These are phyloP conservation scores for Metrosideros polymorpha DNA, from an alignment of 441 rosid species.

Conservation along the genomic window DNA sequence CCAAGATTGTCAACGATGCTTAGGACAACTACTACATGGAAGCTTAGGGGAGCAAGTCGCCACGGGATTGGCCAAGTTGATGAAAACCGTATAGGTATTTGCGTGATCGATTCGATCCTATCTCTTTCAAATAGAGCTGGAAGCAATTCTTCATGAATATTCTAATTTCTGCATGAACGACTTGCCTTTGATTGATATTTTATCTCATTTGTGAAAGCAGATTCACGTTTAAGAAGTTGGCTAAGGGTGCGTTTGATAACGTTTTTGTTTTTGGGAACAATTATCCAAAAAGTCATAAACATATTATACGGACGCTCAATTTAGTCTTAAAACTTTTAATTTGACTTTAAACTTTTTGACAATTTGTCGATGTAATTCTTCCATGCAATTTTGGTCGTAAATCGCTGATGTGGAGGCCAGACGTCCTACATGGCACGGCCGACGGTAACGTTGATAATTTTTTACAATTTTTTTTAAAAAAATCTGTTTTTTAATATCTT, in stretches of 20 bases:
- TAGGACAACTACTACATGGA: neutral
- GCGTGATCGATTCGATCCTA: neutral
- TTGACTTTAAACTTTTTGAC: too few species aligned
- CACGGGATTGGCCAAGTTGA: neutral
- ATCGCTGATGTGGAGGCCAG: neutral
- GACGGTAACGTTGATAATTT: rapidly evolving
- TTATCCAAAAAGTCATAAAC: neutral
- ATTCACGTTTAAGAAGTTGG: rapidly evolving
- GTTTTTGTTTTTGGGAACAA: too few species aligned
- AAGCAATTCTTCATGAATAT: neutral
- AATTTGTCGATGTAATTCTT: too few species aligned
- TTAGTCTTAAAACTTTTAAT: rapidly evolving
- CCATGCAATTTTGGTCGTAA: rapidly evolving
- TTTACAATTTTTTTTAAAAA: rapidly evolving
- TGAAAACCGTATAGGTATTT: neutral
- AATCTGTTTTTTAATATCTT: too few species aligned
- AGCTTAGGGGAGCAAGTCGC: too few species aligned
- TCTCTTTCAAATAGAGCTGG: neutral
- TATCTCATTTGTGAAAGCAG: neutral
- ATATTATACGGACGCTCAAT: rapidly evolving
- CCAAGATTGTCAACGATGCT: neutral
- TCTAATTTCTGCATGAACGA: neutral
- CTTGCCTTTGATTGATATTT: neutral
- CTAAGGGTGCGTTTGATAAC: too few species aligned
- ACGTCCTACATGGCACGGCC: rapidly evolving